phyloP scores from a whole-genome alignment of 768 basidiomycete species.

The Gymnopilus dilepis region DNA sequence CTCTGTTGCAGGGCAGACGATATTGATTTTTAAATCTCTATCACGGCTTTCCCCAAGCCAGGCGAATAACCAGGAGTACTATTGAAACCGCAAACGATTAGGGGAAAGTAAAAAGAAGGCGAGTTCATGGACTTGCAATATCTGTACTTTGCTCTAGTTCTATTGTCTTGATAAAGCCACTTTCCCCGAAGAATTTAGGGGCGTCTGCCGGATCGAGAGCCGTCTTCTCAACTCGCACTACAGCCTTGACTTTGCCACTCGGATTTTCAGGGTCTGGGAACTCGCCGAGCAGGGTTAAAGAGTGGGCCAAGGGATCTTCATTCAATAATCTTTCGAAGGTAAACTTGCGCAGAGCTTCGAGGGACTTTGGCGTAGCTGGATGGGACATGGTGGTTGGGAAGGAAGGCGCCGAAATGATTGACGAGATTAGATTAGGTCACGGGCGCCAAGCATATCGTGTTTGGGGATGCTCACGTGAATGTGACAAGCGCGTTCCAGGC shows the following conservation, averaged over 20 bases:
- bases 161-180: slow-evolving; percentile 46
- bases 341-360: slow-evolving; percentile 52
- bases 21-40: slow-evolving; percentile 79
- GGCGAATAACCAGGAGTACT: slow-evolving; percentile 86
- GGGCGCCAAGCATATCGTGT: background rate
- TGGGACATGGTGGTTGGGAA: slow-evolving; percentile 35
- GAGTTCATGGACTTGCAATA: slow-evolving; percentile 55
- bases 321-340: slow-evolving; percentile 59
- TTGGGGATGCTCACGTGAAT: background rate
- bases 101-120: background rate
- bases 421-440: background rate
- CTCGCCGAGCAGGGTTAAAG: slow-evolving; percentile 71
- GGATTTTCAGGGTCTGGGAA: slow-evolving; percentile 41
- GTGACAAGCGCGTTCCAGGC: background rate
- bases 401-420: background rate
- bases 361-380: slow-evolving; percentile 36
- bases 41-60: slow-evolving; percentile 58
- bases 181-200: slow-evolving; percentile 39
- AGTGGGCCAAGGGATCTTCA: slow-evolving; percentile 67
- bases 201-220: slow-evolving; percentile 56
- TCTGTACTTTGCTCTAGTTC: slow-evolving; percentile 65
- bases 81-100: slow-evolving; percentile 6
- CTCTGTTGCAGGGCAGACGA: slow-evolving; percentile 89
- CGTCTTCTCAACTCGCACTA: slow-evolving; percentile 82
- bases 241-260: slow-evolving; percentile 46